Base-by-base conservation (phyloP, 805 yeast genomes). In the Metschnikowia reukaufii region DNA sequence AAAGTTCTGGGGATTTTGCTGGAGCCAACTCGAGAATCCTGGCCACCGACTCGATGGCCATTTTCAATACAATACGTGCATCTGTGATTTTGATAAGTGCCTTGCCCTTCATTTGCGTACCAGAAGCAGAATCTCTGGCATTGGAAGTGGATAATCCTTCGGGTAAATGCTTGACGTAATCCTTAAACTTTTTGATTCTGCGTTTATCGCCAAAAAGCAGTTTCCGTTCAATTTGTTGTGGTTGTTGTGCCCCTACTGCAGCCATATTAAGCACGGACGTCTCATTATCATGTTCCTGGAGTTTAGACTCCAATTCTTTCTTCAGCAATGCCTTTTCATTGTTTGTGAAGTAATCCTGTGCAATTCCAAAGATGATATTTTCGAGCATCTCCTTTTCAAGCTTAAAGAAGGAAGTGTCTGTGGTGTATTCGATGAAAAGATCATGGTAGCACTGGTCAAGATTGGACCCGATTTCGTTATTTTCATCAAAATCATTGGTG, bases 401-500 rank as follows among this genome's bases (percentile, higher is more conserved):
- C 33, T 73, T 82, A 58, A 91, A 83, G 65, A 89, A 91, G 39
- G 77, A 73, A 48, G 80, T 79, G 48, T 85, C 88, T 23, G 77
- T 76, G 21, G 86, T 67, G 59, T 82, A 86, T 39, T 84, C 83
- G 16, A 80, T 74, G 63, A 92, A 92, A 15, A 88, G 65, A 54
- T 86, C 95, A n/a, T 78, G 76, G 59, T 74, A 81, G 48, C 82
- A 77, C 56, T 84, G 89, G 54, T 91, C 96, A 31, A 92, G 67
- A 4, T 84, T 76, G 1, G 58, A 37, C 3, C 68, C 63, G 35
- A 79, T 59, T 47, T 73, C 78, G 39, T 66, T 81, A 35, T 73
- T 72, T 8, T 68, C 69, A 50, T 77, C 81, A 12, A 78, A 62
- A 3, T 73, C 77, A 45, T 74, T 72, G 19, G 73, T 65, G 6